Evolutionary conservation across 2,329 filamentous ascomycete genomes (phyloP).

Genomic region (Sclerotinia sclerotiorum): DNA sequence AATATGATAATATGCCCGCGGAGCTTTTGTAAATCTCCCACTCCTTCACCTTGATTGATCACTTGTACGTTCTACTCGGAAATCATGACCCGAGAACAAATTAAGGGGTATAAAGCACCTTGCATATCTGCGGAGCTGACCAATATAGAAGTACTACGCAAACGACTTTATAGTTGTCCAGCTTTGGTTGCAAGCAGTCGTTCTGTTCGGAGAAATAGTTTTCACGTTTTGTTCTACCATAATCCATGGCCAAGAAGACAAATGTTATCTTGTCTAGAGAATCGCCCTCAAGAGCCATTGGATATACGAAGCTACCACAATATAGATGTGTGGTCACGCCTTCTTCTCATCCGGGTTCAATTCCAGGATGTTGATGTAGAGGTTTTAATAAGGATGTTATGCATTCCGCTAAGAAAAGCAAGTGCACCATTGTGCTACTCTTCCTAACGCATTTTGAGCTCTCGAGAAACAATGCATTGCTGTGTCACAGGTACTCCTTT

Average conservation of each 20-base stretch:
- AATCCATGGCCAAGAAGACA: neutral
- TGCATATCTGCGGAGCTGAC: neutral
- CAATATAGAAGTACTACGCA: neutral
- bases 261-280: neutral
- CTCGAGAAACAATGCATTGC: neutral
- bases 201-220: neutral
- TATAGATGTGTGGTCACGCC: neutral
- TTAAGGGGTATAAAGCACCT: neutral
- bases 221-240: neutral
- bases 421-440: too few relatives aligned
- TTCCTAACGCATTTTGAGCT: neutral
- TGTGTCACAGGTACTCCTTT: neutral
- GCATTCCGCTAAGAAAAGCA: too few relatives aligned
- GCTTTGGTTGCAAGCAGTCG: neutral
- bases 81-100: neutral
- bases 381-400: neutral
- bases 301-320: neutral
- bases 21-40: too few relatives aligned
- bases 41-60: too few relatives aligned
- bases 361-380: neutral
- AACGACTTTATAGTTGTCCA: too few relatives aligned
- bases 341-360: rapidly evolving
- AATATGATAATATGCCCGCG: too few relatives aligned
- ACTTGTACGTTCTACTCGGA: too few relatives aligned
- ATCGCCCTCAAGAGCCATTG: neutral